A percentile compares a stretch with the other conserved stretches of the same genome.
Conservation (phyloP, 208 protist genomes). For the Trichomonas tenax region DNA sequence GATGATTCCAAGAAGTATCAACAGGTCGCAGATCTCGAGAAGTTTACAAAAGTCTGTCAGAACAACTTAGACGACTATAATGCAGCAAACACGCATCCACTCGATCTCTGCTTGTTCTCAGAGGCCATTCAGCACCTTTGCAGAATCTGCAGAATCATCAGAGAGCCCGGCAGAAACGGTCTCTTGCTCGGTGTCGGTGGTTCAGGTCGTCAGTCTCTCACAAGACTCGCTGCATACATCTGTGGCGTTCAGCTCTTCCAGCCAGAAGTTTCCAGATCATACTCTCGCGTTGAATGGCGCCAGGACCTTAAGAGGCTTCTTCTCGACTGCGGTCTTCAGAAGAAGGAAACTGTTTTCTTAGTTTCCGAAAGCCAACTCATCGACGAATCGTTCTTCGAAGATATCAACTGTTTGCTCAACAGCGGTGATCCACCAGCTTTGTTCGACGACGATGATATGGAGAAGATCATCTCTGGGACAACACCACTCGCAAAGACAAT, state of each 20-base stretch:
- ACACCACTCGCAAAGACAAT: constrained; percentile 22
- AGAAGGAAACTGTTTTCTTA: constrained; percentile 69
- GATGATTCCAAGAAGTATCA: constrained; percentile 43
- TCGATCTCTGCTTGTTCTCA: constrained; percentile 85
- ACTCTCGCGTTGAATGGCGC: constrained; percentile 36
- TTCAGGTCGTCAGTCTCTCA: constrained; percentile 78
- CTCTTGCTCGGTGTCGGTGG: constrained; percentile 84
- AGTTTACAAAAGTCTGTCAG: constrained; percentile 30
- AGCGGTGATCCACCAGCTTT: constrained; percentile 83
- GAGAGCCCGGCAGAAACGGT: constrained; percentile 77
- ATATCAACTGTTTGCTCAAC: constrained; percentile 90
- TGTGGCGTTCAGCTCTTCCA: not conserved
- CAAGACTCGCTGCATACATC: constrained; percentile 59
- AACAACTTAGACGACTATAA: constrained; percentile 75
- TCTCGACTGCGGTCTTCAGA: constrained; percentile 65
- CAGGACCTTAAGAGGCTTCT: constrained; percentile 50
- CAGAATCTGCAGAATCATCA: constrained; percentile 76
- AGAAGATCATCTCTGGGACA: constrained; percentile 58
- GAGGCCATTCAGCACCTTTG: constrained; percentile 80
- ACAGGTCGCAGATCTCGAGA: constrained; percentile 30
- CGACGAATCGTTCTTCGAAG: constrained; percentile 78
- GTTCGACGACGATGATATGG: constrained; percentile 75
- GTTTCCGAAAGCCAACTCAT: constrained; percentile 80
- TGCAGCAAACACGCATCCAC: constrained; percentile 60
- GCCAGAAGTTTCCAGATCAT: constrained; percentile 62